Base-by-base conservation (phyloP, 768 basidiomycete genomes). In the Candolleomyces eurysporus region DNA sequence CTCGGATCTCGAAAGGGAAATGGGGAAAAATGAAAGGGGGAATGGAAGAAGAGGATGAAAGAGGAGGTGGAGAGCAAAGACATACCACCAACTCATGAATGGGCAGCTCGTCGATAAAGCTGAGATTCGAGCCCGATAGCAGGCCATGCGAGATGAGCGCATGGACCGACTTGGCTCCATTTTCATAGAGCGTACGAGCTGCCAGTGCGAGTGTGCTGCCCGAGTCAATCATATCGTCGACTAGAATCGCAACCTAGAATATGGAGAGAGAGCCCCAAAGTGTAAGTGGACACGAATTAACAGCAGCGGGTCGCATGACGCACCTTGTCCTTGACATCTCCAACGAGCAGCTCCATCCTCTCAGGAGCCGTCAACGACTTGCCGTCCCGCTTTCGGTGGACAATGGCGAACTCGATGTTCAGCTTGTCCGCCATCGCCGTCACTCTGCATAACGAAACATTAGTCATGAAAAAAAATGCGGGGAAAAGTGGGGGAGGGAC, bases 211-310 rank as follows among this genome's bases (percentile, higher is more conserved):
- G 81, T n/a, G 97, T 98, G 42, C 80, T 83, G 13, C 96, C 96
- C 5, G 93, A 94, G 72, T 99, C 97, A 69, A 97, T 90, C 96
- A 99, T 98, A 71, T 99, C 97, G 72, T 99, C 97, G 39, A 99
- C 93, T 50, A 99, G 83, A 69, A 99, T 93, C 43, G 92, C 95
- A 57, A 95, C 84, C 91, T 94, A 59, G 6, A n/a, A 46, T 14
- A 57, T 26, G 26, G 26, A 26, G 26, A 26, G 26, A 26, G 2
- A 36, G 19, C 31, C 14, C n/a, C n/a, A 21, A 17, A 17, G 45
- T 46, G 16, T 14, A 6, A 6, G 14, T 46, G 17, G 7, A 26
- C 26, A 46, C 36, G 60, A 22, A 30, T 39, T 36, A 9, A 30
- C 39, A 54, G 51, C 19, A 19, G 39, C 26, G 51, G 46, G 22